Conservation (phyloP, 768 basidiomycete genomes). For the Calocera viscosa region DNA sequence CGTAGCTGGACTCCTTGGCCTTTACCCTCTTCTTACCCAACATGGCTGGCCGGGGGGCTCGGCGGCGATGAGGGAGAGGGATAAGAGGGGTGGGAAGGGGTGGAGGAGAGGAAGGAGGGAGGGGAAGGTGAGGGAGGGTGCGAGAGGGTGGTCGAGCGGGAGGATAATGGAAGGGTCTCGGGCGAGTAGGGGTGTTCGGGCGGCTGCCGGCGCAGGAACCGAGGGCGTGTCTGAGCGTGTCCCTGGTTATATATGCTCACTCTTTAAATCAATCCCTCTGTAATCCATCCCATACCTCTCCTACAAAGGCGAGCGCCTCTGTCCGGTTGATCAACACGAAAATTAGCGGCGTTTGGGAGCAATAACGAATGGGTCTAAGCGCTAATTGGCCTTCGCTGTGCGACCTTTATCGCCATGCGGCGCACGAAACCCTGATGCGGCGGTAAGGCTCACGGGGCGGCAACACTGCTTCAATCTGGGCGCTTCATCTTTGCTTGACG, state of each 20-base stretch:
- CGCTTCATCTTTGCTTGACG: not conserved
- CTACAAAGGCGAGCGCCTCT: too few species aligned
- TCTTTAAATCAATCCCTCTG: too few species aligned
- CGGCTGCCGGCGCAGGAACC: not conserved
- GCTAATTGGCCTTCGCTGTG: not conserved
- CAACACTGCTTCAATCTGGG: not conserved
- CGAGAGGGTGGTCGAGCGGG: not conserved
- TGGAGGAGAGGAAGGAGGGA: not conserved
- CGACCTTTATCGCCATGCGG: slow-evolving; percentile 2
- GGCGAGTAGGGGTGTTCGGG: not conserved
- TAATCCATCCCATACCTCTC: too few species aligned
- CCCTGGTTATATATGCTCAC: too few species aligned
- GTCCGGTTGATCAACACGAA: too few species aligned
- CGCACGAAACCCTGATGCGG: not conserved
- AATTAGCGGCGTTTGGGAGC: not conserved
- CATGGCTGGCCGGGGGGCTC: not conserved
- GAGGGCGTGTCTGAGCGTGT: not conserved
- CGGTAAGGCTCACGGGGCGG: not conserved
- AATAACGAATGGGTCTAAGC: not conserved
- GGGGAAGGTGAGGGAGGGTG: not conserved
- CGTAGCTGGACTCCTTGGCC: slow-evolving; percentile 11
- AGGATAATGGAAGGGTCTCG: not conserved
- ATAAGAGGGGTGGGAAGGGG: not conserved
- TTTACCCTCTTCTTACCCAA: slow-evolving; percentile 8
- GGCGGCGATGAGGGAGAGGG: not conserved